phyloP scores from a whole-genome alignment of 345 rosid genomes.

The Sisymbrium irio region DNA sequence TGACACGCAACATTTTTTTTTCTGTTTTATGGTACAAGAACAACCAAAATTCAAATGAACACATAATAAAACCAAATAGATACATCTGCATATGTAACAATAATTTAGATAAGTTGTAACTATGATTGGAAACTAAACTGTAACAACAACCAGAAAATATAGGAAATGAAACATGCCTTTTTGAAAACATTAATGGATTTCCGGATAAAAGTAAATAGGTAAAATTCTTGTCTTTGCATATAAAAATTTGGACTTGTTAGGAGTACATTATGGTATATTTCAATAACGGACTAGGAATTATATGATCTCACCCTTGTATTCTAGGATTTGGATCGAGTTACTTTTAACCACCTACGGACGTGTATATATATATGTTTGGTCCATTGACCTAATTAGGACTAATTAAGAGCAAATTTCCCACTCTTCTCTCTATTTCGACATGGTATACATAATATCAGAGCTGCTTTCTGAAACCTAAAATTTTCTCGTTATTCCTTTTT shows the following conservation, averaged over 20 bases:
- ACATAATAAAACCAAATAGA: not conserved
- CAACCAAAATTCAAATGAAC: not conserved
- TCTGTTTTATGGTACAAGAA: not conserved
- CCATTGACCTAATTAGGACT: not conserved
- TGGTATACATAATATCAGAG: not conserved
- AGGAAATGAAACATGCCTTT: not conserved
- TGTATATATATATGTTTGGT: not conserved
- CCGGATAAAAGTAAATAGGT: too few species aligned
- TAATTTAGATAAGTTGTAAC: not conserved
- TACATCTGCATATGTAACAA: too few species aligned
- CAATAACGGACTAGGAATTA: too few species aligned
- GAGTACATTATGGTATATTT: not conserved
- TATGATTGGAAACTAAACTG: not conserved
- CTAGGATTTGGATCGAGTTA: not conserved
- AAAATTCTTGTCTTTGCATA: too few species aligned
- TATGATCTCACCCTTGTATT: too few species aligned
- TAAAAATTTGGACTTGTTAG: not conserved
- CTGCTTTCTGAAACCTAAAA: not conserved
- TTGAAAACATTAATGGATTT: not conserved
- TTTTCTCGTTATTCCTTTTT: too few species aligned
- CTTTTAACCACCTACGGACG: not conserved
- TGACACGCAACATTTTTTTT: not conserved
- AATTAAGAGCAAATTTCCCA: not conserved
- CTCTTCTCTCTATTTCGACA: not conserved
- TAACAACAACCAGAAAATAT: not conserved